A percentile compares a stretch with the other conserved stretches of the same genome.
These are phyloP conservation scores for Lichtheimia hyalospora DNA, from an alignment of 371 early-diverging fungal genomes.

Conservation along the genomic window DNA sequence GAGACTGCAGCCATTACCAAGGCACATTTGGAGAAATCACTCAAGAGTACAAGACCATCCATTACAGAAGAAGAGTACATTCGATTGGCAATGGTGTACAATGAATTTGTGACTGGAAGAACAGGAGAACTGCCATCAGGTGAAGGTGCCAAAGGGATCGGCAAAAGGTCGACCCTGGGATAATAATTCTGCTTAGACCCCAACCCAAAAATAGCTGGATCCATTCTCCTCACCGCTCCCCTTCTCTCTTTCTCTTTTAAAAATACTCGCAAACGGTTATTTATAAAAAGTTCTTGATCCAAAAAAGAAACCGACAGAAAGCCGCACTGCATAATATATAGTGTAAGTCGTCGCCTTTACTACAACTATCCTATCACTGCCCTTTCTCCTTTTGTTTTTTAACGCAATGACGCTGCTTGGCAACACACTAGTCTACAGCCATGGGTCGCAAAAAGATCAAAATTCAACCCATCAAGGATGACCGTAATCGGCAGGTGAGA, in stretches of 20 bases:
- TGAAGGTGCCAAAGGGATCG: constrained; percentile 66
- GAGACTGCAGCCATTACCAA: constrained; percentile 48
- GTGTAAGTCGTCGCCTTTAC: constrained; percentile 8
- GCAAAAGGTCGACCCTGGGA: constrained; percentile 65
- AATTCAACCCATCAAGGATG: constrained; percentile 92
- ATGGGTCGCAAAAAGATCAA: constrained; percentile 98
- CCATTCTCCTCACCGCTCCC: constrained; percentile 1
- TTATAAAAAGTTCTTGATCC: constrained; percentile 8
- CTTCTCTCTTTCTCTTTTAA: neutral
- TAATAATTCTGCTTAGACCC: constrained; percentile 17
- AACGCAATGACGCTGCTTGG: no score
- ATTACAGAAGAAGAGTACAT: constrained; percentile 61
- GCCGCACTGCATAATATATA: constrained; percentile 15
- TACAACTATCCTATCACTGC: neutral
- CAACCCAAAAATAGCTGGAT: neutral
- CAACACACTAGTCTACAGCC: neutral
- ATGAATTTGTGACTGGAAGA: constrained; percentile 68
- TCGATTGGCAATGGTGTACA: constrained; percentile 60
- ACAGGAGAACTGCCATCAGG: constrained; percentile 69
- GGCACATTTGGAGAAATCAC: constrained; percentile 58
- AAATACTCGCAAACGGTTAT: constrained; percentile 12
- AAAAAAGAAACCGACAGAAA: constrained; percentile 19
- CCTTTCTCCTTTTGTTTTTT: constrained; percentile 2
- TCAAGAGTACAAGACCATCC: constrained; percentile 63
- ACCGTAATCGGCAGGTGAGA: constrained; percentile 88